Base-by-base conservation (phyloP, 345 rosid genomes). In the Populus nigra region DNA sequence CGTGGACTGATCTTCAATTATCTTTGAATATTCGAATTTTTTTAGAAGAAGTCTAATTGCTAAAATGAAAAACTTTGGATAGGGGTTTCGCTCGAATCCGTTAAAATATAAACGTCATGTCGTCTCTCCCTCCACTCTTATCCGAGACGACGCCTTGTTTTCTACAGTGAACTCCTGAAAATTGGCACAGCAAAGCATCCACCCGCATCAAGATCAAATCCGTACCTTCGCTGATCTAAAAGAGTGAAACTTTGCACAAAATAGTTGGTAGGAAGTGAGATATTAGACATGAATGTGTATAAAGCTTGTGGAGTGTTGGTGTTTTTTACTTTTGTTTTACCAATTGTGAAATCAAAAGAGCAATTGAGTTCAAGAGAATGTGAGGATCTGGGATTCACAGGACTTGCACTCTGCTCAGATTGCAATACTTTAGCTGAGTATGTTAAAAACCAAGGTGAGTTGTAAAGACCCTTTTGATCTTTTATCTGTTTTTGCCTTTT, bases 381-480 rank as follows among this genome's bases (percentile, higher is more conserved):
- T 41, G 97, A 93, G 85, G 82, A 88, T 89, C 93, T 96, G 65
- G 98, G 97, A n/a, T 93, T 96, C 68, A 88, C 96, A 0, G 99
- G 98, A 38, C 92, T 92, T 71, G 99, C 99, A 73, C 94, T 96
- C 71, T 96, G 99, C 83, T 96, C 98, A 75, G 98, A 96, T 85
- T 95, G 99, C 81, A 87, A 84, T 78, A 84, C 98, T 35, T 86
- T 93, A 41, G 83, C 93, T 35, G 98, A 96, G 84, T 96, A 92
- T 80, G 94, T 96, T 79, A 96, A 93, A 87, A 88, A 93, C 73
- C 87, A 89, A 90, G 99, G 99, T 92, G 25, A 50, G 63, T n/a
- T 59, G 49, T 80, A 3, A 41, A 23, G 39, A 0, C 57, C 7
- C 65, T 22, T 27, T 66, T 38, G 23, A 9, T 23, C 17, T 35